phyloP scores from a whole-genome alignment of 2,329 filamentous ascomycete species.

The Exophiala alcalophila region DNA sequence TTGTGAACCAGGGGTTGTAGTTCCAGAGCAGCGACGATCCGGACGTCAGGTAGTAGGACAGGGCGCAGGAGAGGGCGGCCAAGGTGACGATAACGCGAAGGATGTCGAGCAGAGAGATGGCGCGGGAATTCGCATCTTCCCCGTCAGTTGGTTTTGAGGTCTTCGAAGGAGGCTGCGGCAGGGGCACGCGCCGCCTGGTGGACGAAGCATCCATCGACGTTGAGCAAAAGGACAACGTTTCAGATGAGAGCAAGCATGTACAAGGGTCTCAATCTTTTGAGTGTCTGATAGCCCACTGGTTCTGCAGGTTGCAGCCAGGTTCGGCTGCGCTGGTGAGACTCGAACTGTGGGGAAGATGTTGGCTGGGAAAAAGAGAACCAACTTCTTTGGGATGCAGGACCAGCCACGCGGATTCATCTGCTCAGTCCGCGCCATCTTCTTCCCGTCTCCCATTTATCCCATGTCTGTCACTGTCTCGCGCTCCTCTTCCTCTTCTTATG shows the following conservation, averaged over 20 bases:
- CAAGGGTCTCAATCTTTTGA: neutral
- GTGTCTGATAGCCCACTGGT: too few relatives aligned
- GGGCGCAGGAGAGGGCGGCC: slow-evolving; percentile 61
- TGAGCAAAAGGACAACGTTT: too few relatives aligned
- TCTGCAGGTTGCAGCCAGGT: neutral
- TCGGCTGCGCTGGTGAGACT: slow-evolving; percentile 1
- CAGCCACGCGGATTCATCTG: slow-evolving; percentile 18
- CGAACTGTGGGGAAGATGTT: slow-evolving; percentile 10
- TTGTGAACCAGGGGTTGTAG: slow-evolving; percentile 62
- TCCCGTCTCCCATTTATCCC: neutral
- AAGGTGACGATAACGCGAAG: slow-evolving; percentile 68
- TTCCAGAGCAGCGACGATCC: slow-evolving; percentile 70
- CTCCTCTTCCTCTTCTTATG: too few relatives aligned
- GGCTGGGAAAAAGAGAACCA: slow-evolving; percentile 10
- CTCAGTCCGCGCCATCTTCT: slow-evolving; percentile 5
- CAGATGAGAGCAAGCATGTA: neutral
- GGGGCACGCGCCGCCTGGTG: slow-evolving; percentile 13
- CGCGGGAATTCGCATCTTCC: slow-evolving; percentile 24
- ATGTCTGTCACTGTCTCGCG: too few relatives aligned
- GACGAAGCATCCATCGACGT: slow-evolving; percentile 15
- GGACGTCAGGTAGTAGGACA: slow-evolving; percentile 73
- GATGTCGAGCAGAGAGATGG: slow-evolving; percentile 58
- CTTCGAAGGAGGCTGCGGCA: slow-evolving; percentile 4
- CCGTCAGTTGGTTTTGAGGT: slow-evolving; percentile 8
- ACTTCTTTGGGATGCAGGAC: slow-evolving; percentile 5